Evolutionary conservation across 2,329 filamentous ascomycete species (phyloP).

Genomic region (Elsinoe perseae): DNA sequence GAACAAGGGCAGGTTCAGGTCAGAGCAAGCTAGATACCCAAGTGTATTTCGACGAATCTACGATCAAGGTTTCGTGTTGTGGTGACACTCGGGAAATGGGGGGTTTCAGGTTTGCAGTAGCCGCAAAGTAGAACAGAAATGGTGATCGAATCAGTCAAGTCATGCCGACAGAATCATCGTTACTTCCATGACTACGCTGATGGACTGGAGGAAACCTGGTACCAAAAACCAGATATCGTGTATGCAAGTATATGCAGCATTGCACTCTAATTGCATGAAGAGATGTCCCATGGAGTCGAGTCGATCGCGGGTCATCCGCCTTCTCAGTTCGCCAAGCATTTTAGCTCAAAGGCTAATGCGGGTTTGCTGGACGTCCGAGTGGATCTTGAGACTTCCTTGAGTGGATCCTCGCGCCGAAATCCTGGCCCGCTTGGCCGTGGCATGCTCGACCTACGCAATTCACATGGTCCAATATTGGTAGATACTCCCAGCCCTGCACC

Average conservation of each 20-base stretch:
- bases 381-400: too few relatives aligned
- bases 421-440: not conserved
- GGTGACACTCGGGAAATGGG: conserved; percentile 10
- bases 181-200: not conserved
- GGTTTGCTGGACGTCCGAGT: not conserved
- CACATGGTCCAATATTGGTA: not conserved
- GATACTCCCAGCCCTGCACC: not conserved
- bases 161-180: not conserved
- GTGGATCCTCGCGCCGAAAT: not conserved
- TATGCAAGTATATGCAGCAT: not conserved
- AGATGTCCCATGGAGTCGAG: not conserved
- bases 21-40: conserved; percentile 10
- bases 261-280: not conserved
- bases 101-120: conserved; percentile 10
- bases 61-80: conserved; percentile 14
- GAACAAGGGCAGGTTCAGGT: conserved; percentile 1
- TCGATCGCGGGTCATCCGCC: conserved; percentile 3
- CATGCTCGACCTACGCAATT: conserved; percentile 13
- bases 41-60: conserved; percentile 5
- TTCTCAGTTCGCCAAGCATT: conserved; percentile 5
- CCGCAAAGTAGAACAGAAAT: not conserved
- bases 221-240: not conserved
- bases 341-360: not conserved
- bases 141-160: not conserved
- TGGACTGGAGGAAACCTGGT: not conserved